These are phyloP conservation scores for Trichoderma simmonsii DNA, from an alignment of 2,329 filamentous ascomycete species.

Conservation along the genomic window DNA sequence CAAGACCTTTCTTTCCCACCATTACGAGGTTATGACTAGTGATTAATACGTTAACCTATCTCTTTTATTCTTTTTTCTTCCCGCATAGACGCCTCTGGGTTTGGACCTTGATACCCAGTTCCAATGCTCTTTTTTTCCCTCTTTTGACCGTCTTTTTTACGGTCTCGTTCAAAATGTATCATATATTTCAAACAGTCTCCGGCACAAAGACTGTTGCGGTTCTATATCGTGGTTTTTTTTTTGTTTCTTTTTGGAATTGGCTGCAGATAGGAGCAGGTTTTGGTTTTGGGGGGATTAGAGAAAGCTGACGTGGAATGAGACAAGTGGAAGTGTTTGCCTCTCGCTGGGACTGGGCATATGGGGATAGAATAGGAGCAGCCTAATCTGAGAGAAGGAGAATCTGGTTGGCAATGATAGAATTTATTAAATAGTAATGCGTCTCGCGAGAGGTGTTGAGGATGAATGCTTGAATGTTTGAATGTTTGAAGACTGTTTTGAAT, in stretches of 20 bases:
- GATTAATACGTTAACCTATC: constrained; percentile 29
- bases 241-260: background rate
- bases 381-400: constrained; percentile 25
- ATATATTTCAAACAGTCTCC: constrained; percentile 30
- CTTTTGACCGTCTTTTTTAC: background rate
- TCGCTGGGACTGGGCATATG: background rate
- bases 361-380: constrained; percentile 23
- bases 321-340: background rate
- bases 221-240: constrained; percentile 14
- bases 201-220: constrained; percentile 27
- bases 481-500: background rate
- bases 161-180: constrained; percentile 30
- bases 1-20: constrained; percentile 8
- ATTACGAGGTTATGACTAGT: constrained; percentile 34
- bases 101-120: constrained; percentile 11
- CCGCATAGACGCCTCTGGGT: constrained; percentile 19
- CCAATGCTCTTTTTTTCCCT: background rate
- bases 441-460: background rate
- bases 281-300: background rate
- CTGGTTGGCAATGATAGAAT: constrained; percentile 6
- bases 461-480: background rate
- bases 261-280: background rate
- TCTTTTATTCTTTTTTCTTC: constrained; percentile 26
- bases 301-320: background rate
- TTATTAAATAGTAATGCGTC: background rate